Conservation (phyloP, 306 rosid genomes). For the Fragaria ananassa region DNA sequence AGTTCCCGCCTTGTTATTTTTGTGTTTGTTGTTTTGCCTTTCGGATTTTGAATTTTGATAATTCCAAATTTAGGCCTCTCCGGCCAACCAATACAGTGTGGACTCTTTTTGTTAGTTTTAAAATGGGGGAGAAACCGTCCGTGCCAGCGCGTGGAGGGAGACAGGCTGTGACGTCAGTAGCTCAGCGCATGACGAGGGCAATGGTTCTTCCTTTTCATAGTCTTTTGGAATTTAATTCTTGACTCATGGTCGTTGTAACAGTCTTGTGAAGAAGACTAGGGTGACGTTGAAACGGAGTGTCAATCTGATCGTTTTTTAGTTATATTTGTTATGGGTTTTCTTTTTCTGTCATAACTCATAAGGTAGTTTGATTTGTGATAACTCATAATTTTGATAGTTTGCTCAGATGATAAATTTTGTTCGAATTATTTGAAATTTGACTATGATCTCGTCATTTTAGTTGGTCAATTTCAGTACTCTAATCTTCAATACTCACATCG, state of each 20-base stretch:
- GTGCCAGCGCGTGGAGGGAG: not conserved
- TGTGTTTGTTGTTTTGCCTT: not conserved
- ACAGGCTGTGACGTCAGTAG: not conserved
- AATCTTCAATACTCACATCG: too few species aligned
- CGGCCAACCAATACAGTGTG: not conserved
- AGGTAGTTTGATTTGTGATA: too few species aligned
- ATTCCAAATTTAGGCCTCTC: not conserved
- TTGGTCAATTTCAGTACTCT: too few species aligned
- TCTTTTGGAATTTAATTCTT: not conserved
- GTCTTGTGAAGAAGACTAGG: not conserved
- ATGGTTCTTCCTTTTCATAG: too few species aligned
- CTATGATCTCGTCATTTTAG: too few species aligned
- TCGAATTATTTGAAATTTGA: too few species aligned
- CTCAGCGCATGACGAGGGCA: not conserved
- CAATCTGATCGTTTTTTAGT: too few species aligned
- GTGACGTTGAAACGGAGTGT: too few species aligned
- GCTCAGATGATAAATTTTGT: too few species aligned
- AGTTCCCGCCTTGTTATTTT: slow-evolving; percentile 39
- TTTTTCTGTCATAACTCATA: too few species aligned
- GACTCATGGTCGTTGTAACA: not conserved
- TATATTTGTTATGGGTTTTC: too few species aligned
- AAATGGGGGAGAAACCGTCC: not conserved
- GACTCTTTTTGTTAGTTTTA: not conserved
- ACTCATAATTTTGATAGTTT: too few species aligned
- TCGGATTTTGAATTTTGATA: slow-evolving; percentile 1